These are phyloP conservation scores for Marasmius sp. DNA, from an alignment of 1,284 basidiomycete species.

Conservation along the genomic window DNA sequence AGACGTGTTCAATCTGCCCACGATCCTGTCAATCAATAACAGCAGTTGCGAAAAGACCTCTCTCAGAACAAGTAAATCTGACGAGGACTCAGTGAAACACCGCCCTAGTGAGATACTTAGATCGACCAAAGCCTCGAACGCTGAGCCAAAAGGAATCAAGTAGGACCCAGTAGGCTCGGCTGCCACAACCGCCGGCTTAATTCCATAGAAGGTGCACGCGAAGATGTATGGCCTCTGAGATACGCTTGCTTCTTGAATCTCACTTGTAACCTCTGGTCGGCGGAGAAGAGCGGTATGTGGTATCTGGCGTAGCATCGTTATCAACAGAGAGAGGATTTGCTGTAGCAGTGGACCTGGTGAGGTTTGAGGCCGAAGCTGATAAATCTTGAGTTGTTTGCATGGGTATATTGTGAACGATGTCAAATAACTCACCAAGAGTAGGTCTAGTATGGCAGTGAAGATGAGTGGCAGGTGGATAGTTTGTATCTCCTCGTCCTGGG, in stretches of 20 bases:
- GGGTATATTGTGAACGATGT: background rate
- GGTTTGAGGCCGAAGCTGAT: conserved; percentile 18
- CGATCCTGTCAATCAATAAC: conserved; percentile 48
- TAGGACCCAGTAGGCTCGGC: conserved; percentile 24
- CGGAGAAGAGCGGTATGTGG: conserved; percentile 50
- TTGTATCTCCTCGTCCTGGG: conserved; percentile 82
- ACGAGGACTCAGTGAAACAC: conserved; percentile 30
- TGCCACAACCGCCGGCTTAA: conserved; percentile 31
- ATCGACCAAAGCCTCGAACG: conserved; percentile 52
- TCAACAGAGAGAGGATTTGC: conserved; percentile 50
- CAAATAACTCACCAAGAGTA: conserved; percentile 49
- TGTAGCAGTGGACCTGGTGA: conserved; percentile 35
- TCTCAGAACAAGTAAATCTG: conserved; percentile 32
- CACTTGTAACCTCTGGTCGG: conserved; percentile 44
- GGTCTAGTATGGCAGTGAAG: conserved; percentile 65
- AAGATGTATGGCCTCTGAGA: conserved; percentile 49
- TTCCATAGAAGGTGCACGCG: conserved; percentile 59
- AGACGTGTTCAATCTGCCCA: conserved; percentile 39
- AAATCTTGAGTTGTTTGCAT: background rate
- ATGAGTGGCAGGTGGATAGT: conserved; percentile 80
- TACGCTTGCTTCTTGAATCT: conserved; percentile 27
- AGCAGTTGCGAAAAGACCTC: conserved; percentile 52
- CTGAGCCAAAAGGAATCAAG: conserved; percentile 51
- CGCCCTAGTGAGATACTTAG: conserved; percentile 48
- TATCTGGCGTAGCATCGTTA: conserved; percentile 53